A percentile compares a stretch with the other conserved stretches of the same genome.
These are phyloP conservation scores for Myxozyma lipomycoides DNA, from an alignment of 805 yeast genomes.

Conservation along the genomic window DNA sequence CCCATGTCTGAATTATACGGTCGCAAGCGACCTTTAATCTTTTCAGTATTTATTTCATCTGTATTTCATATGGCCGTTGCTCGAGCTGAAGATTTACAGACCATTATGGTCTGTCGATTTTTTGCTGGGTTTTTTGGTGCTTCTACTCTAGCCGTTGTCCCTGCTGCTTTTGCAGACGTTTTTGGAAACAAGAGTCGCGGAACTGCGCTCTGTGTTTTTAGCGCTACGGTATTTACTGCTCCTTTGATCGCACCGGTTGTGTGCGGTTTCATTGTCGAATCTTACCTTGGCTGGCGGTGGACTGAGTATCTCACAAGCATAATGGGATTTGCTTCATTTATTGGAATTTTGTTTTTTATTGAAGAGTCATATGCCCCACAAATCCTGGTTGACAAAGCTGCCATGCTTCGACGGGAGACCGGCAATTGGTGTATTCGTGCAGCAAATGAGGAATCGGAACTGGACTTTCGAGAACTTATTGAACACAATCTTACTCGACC, in stretches of 20 bases:
- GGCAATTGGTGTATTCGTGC: conserved; percentile 52
- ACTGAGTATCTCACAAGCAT: conserved; percentile 65
- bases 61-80: conserved; percentile 35
- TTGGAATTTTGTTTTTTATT: conserved; percentile 43
- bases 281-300: conserved; percentile 72
- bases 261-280: conserved; percentile 55
- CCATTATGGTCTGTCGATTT: conserved; percentile 64
- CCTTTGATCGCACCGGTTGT: conserved; percentile 74
- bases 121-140: conserved; percentile 72
- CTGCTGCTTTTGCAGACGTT: conserved; percentile 75
- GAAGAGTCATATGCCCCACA: conserved; percentile 68
- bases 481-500: conserved; percentile 35
- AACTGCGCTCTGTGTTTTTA: conserved; percentile 60
- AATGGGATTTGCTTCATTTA: conserved; percentile 45
- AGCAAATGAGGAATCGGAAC: conserved; percentile 43
- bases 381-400: conserved; percentile 44
- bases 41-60: conserved; percentile 48
- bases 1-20: conserved; percentile 71
- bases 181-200: conserved; percentile 69
- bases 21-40: conserved; percentile 56
- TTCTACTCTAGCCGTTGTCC: conserved; percentile 76
- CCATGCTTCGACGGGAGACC: conserved; percentile 43
- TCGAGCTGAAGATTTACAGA: conserved; percentile 45
- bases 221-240: conserved; percentile 64
- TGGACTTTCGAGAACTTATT: conserved; percentile 41